Conservation (phyloP, 2,329 filamentous ascomycete species). For the Alternaria panax region DNA sequence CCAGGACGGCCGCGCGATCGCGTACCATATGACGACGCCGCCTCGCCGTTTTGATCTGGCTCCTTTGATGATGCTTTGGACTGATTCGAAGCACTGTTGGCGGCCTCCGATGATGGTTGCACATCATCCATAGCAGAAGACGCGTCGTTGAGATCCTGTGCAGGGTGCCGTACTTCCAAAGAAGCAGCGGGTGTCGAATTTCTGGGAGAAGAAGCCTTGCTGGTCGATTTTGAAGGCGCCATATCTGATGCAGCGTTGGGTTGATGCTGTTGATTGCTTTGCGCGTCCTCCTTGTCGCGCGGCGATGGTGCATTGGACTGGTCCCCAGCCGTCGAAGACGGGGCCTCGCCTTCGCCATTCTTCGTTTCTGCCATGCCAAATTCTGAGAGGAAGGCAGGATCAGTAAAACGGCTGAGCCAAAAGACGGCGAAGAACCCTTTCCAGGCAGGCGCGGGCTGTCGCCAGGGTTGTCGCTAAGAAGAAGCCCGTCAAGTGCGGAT, state of each 20-base stretch:
- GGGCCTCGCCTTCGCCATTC: slow-evolving; percentile 47
- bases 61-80: slow-evolving; percentile 46
- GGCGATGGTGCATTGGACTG: slow-evolving; percentile 37
- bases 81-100: slow-evolving; percentile 35
- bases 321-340: slow-evolving; percentile 41
- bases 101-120: slow-evolving; percentile 40
- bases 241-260: slow-evolving; percentile 34
- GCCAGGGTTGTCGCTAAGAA: slow-evolving; percentile 37
- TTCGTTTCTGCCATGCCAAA: slow-evolving; percentile 47
- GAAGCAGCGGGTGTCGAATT: slow-evolving; percentile 44
- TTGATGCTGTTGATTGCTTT: slow-evolving; percentile 30
- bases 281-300: slow-evolving; percentile 41
- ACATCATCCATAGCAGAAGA: slow-evolving; percentile 37
- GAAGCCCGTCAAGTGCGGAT: slow-evolving; percentile 40
- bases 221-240: slow-evolving; percentile 40
- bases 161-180: slow-evolving; percentile 33
- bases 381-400: slow-evolving; percentile 30
- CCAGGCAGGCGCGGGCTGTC: slow-evolving; percentile 32
- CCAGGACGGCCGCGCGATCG: slow-evolving; percentile 88
- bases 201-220: slow-evolving; percentile 47
- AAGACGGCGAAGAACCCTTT: slow-evolving; percentile 31
- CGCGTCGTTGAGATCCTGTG: slow-evolving; percentile 37
- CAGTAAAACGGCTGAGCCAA: slow-evolving; percentile 24
- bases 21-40: slow-evolving; percentile 77
- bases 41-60: slow-evolving; percentile 53